Conservation (phyloP, 345 rosid genomes). For the Moricandia arvensis region DNA sequence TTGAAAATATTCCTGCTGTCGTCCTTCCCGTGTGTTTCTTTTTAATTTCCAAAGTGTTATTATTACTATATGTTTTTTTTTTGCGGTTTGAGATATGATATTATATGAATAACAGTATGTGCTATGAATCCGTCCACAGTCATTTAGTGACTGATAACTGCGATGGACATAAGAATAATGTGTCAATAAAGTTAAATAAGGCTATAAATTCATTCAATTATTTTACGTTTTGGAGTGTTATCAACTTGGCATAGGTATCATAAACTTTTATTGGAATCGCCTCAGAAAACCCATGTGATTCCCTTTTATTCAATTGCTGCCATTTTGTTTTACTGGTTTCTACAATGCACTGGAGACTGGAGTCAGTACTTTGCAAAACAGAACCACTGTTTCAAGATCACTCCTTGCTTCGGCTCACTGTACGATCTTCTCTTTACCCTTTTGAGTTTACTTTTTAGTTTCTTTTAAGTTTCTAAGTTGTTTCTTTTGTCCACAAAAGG, state of each 20-base stretch:
- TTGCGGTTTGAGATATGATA: no score
- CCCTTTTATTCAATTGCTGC: background rate
- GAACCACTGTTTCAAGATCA: background rate
- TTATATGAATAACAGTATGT: no score
- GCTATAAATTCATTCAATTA: background rate
- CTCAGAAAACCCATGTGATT: background rate
- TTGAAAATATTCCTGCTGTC: slow-evolving; percentile 19
- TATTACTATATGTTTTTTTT: no score
- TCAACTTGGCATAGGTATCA: background rate
- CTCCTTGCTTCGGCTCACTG: background rate
- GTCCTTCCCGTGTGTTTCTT: background rate
- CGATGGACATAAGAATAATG: background rate
- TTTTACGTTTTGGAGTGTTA: background rate
- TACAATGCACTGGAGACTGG: background rate
- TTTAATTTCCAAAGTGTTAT: no score
- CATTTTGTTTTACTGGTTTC: background rate
- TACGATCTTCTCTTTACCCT: background rate
- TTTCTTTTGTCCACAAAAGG: background rate
- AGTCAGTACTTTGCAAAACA: background rate
- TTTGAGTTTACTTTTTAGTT: background rate
- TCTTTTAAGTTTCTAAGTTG: background rate
- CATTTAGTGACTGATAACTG: no score
- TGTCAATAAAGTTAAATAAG: background rate
- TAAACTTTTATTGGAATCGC: background rate
- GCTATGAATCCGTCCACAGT: no score